phyloP scores from a whole-genome alignment of 2,329 filamentous ascomycete genomes.

The Dryadomyces sulphureus region DNA sequence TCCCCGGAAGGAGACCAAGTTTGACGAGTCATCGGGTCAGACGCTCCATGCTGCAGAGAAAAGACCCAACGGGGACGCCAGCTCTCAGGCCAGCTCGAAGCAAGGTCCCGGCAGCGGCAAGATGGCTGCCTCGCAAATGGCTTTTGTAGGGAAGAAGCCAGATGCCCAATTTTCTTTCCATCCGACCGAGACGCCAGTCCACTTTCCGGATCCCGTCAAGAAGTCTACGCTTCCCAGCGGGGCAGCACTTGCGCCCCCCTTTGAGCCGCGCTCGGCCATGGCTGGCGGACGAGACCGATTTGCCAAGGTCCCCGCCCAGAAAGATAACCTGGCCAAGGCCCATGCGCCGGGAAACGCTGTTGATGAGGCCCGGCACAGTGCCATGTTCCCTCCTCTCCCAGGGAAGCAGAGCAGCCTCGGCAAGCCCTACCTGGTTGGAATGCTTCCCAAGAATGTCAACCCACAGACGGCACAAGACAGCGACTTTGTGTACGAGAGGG shows the following conservation, averaged over 20 bases:
- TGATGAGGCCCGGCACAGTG: neutral
- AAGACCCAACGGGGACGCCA: neutral
- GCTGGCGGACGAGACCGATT: neutral
- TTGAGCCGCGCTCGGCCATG: slow-evolving; percentile 23
- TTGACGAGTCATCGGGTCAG: slow-evolving; percentile 13
- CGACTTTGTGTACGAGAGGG: slow-evolving; percentile 40
- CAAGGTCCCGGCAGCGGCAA: slow-evolving; percentile 4
- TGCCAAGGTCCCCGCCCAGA: neutral
- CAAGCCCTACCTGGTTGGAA: slow-evolving; percentile 35
- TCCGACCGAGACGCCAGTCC: slow-evolving; percentile 15
- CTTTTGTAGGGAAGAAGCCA: slow-evolving; percentile 10
- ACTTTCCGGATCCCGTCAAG: slow-evolving; percentile 15
- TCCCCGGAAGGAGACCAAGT: slow-evolving; percentile 15
- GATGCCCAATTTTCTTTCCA: slow-evolving; percentile 13
- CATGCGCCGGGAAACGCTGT: no score
- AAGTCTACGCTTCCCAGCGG: slow-evolving; percentile 26
- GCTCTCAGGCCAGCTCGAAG: neutral
- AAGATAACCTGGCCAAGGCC: neutral
- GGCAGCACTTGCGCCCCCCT: slow-evolving; percentile 33
- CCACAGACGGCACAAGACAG: slow-evolving; percentile 24
- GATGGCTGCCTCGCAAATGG: slow-evolving; percentile 7
- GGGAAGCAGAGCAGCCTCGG: slow-evolving; percentile 8
- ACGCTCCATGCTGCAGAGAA: neutral
- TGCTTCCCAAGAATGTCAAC: slow-evolving; percentile 14
- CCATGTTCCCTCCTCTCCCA: slow-evolving; percentile 4